Conservation (phyloP, 257 asterid species). For the Vinca minor region DNA sequence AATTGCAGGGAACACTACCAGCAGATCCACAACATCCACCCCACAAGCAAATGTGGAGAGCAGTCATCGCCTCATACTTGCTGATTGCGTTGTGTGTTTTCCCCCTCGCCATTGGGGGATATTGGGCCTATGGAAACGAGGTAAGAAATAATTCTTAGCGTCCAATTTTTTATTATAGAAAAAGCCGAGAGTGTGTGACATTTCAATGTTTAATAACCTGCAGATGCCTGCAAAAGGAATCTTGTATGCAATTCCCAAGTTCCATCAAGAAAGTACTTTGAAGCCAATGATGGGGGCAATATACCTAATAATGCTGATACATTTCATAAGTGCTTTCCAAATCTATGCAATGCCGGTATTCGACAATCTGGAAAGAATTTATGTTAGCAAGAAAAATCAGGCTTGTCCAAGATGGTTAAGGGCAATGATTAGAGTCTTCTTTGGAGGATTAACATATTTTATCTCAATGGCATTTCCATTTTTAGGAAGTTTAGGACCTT, state of each 20-base stretch:
- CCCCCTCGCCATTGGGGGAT: constrained; percentile 57
- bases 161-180: too few relatives aligned
- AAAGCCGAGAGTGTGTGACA: too few relatives aligned
- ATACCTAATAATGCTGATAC: constrained; percentile 32
- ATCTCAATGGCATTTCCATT: constrained; percentile 56
- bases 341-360: constrained; percentile 55
- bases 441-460: constrained; percentile 50
- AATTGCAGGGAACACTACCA: constrained; percentile 59
- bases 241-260: constrained; percentile 23
- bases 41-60: constrained; percentile 55
- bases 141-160: constrained; percentile 18
- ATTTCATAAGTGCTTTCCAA: constrained; percentile 50
- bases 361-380: constrained; percentile 58
- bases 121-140: constrained; percentile 53
- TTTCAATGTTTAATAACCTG: neutral
- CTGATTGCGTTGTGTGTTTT: constrained; percentile 35
- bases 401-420: constrained; percentile 56
- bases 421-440: constrained; percentile 29
- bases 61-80: constrained; percentile 33
- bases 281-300: constrained; percentile 28
- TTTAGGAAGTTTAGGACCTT: constrained; percentile 37
- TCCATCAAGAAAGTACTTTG: constrained; percentile 27
- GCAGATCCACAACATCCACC: constrained; percentile 25
- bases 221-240: constrained; percentile 37
- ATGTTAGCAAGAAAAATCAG: constrained; percentile 31